phyloP scores from a whole-genome alignment of 345 rosid species.

The Moricandia arvensis region DNA sequence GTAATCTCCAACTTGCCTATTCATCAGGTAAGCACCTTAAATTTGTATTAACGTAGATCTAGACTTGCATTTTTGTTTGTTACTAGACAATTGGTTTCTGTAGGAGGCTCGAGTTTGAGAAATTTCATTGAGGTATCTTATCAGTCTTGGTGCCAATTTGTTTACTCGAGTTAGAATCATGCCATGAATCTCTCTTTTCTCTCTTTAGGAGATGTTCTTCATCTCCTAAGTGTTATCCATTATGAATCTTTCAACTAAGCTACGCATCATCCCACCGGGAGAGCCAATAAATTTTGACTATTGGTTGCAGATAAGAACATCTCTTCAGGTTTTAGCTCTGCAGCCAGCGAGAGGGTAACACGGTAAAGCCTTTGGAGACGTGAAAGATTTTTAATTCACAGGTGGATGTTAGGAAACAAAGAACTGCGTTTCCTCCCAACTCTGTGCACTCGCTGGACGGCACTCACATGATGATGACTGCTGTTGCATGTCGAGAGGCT shows the following conservation, averaged over 20 bases:
- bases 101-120: slow-evolving; percentile 2
- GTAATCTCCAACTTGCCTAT: slow-evolving; percentile 81
- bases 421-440: slow-evolving; percentile 97
- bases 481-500: slow-evolving; percentile 90
- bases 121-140: slow-evolving; percentile 79
- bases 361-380: slow-evolving; percentile 45
- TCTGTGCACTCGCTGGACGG: slow-evolving; percentile 97
- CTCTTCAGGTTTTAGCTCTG: slow-evolving; percentile 90
- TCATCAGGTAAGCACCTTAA: slow-evolving; percentile 70
- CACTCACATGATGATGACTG: slow-evolving; percentile 99
- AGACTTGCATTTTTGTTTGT: background rate
- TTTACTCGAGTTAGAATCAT: slow-evolving; percentile 6
- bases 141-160: background rate
- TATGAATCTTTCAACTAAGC: background rate
- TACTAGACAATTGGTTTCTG: background rate
- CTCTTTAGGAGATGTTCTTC: slow-evolving; percentile 33
- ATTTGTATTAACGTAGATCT: slow-evolving; percentile 6
- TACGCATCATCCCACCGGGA: background rate
- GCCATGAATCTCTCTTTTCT: background rate
- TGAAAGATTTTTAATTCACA: slow-evolving; percentile 28
- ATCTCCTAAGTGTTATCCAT: slow-evolving; percentile 56
- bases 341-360: slow-evolving; percentile 80
- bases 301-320: slow-evolving; percentile 74
- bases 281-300: background rate
- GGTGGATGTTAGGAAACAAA: slow-evolving; percentile 84